phyloP scores from a whole-genome alignment of 139 green algal species.

The Picochlorum sp. region DNA sequence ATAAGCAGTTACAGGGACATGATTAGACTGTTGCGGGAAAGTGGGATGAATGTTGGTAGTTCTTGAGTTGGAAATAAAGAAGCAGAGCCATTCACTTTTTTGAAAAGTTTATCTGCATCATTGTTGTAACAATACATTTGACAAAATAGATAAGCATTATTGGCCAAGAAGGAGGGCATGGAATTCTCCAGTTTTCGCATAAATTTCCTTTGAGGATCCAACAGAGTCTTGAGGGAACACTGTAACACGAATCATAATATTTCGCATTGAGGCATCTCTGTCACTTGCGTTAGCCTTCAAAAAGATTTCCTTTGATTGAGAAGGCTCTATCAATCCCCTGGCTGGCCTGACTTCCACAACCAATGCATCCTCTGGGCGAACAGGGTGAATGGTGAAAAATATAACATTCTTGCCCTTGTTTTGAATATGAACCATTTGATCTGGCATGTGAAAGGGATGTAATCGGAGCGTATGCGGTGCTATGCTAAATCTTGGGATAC shows the following conservation, averaged over 20 bases:
- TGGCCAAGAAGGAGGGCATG: no score
- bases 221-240: no score
- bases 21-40: slow-evolving; percentile 22
- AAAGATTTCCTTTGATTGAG: slow-evolving; percentile 1
- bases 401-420: slow-evolving; percentile 16
- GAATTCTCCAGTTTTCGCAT: no score
- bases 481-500: slow-evolving; percentile 5
- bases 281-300: neutral
- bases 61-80: no score
- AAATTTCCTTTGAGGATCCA: no score
- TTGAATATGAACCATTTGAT: slow-evolving; percentile 16
- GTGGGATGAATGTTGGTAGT: slow-evolving; percentile 9
- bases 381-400: slow-evolving; percentile 7
- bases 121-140: no score
- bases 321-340: neutral
- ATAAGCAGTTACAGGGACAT: slow-evolving; percentile 27
- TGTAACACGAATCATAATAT: no score
- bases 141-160: no score
- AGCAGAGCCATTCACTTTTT: no score
- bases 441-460: slow-evolving; percentile 10
- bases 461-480: slow-evolving; percentile 7
- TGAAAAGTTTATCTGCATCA: no score
- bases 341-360: neutral
- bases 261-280: neutral
- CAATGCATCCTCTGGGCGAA: neutral